Evolutionary conservation across 2,329 filamentous ascomycete genomes (phyloP).

Genomic region (Arthrobotrys iridis): DNA sequence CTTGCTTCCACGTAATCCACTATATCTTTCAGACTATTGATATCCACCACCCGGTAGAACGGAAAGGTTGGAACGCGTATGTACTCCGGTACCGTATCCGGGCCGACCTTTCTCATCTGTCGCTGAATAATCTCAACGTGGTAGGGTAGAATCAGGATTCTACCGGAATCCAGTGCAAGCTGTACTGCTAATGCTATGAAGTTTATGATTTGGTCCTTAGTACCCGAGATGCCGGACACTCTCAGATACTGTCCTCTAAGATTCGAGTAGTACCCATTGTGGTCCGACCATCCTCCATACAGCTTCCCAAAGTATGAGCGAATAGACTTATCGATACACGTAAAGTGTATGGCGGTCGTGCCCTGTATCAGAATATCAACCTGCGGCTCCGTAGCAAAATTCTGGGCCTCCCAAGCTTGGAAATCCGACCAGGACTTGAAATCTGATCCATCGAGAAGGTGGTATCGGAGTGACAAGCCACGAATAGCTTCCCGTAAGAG

Average conservation of each 20-base stretch:
- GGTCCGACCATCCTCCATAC: constrained; percentile 47
- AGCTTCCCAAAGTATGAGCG: constrained; percentile 46
- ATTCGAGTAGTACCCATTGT: constrained; percentile 50
- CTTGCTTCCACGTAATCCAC: constrained; percentile 45
- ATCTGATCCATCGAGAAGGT: constrained; percentile 22
- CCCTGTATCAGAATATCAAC: constrained; percentile 36
- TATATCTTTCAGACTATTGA: constrained; percentile 24
- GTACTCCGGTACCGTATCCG: constrained; percentile 40
- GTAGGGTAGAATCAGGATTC: constrained; percentile 43
- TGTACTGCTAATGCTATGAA: constrained; percentile 43
- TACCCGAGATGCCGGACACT: constrained; percentile 27
- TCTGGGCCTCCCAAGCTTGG: constrained; percentile 39
- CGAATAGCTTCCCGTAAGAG: constrained; percentile 40
- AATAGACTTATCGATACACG: constrained; percentile 44
- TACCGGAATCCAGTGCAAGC: constrained; percentile 25
- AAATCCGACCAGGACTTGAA: constrained; percentile 50
- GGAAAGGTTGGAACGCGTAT: constrained; percentile 41
- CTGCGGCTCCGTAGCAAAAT: constrained; percentile 50
- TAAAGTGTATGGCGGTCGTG: constrained; percentile 44
- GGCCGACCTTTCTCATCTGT: constrained; percentile 32
- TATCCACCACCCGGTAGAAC: constrained; percentile 46
- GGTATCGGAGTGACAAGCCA: constrained; percentile 25
- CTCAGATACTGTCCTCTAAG: constrained; percentile 36
- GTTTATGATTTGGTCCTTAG: constrained; percentile 34
- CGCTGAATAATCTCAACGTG: constrained; percentile 43